Percentiles rank a stretch among this genome's conserved stretches.
phyloP scores from a whole-genome alignment of 2,329 filamentous ascomycete species.

The Aureobasidium sp. region DNA sequence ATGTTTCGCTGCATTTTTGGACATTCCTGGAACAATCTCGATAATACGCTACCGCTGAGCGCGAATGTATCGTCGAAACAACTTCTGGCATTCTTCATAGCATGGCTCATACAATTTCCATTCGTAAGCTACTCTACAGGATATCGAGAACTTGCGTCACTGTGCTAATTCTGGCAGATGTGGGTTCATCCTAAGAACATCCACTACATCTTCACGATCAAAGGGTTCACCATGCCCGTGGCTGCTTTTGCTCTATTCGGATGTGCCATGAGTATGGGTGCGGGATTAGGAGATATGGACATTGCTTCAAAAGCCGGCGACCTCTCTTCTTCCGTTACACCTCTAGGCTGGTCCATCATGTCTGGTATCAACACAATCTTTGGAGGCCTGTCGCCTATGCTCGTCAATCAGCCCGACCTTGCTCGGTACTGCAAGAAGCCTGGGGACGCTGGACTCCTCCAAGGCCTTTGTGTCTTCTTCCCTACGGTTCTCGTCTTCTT shows the following conservation, averaged over 20 bases:
- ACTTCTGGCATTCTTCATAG: constrained; percentile 23
- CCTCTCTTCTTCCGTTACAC: constrained; percentile 15
- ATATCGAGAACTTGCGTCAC: neutral
- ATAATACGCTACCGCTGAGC: constrained; percentile 21
- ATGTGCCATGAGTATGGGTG: constrained; percentile 28
- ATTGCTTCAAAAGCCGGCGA: neutral
- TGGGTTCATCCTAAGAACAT: constrained; percentile 24
- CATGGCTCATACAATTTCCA: constrained; percentile 23
- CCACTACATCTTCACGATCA: constrained; percentile 5
- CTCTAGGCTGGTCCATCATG: constrained; percentile 32
- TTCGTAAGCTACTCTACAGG: constrained; percentile 15
- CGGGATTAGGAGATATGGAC: constrained; percentile 18
- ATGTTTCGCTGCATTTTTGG: constrained; percentile 33
- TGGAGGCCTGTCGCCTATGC: constrained; percentile 31
- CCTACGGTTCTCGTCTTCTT: constrained; percentile 33
- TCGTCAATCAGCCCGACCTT: constrained; percentile 34
- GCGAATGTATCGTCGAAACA: constrained; percentile 26
- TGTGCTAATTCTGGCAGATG: neutral
- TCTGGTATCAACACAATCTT: constrained; percentile 34
- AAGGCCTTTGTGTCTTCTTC: constrained; percentile 28
- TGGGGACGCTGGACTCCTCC: constrained; percentile 24
- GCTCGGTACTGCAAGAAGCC: constrained; percentile 31
- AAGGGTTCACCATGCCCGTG: constrained; percentile 25
- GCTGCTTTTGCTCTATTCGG: constrained; percentile 28
- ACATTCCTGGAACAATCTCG: constrained; percentile 26